Evolutionary conservation across 352 stramenopile species (phyloP).

Genomic region (Thalassiosira ordinaria): DNA sequence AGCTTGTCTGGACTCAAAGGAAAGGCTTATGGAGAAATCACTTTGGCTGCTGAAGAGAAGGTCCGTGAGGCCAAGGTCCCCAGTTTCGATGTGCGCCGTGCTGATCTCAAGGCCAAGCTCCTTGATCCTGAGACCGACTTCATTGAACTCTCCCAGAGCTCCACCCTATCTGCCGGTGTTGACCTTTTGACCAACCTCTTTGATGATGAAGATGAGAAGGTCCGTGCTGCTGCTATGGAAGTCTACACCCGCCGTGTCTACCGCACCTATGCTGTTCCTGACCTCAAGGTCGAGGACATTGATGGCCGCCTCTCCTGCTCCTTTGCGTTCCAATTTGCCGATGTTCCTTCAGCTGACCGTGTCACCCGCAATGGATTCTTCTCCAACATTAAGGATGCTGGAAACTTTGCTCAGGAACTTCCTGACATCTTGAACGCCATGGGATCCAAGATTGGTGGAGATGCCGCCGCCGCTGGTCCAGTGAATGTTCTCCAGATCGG

Average conservation of each 20-base stretch:
- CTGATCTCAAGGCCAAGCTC: slow-evolving; percentile 73
- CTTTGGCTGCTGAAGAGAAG: slow-evolving; percentile 74
- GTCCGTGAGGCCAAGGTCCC: slow-evolving; percentile 81
- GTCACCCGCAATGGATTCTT: slow-evolving; percentile 77
- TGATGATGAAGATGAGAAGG: slow-evolving; percentile 76
- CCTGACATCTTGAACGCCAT: slow-evolving; percentile 75
- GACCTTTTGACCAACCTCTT: slow-evolving; percentile 88
- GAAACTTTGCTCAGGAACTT: slow-evolving; percentile 69
- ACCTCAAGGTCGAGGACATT: slow-evolving; percentile 69
- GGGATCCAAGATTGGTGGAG: slow-evolving; percentile 55
- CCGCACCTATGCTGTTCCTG: slow-evolving; percentile 86
- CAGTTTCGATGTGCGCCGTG: slow-evolving; percentile 75
- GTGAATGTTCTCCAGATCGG: slow-evolving; percentile 89
- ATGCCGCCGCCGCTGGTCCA: slow-evolving; percentile 54
- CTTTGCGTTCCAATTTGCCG: slow-evolving; percentile 87
- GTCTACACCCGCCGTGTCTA: slow-evolving; percentile 91
- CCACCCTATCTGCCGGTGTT: slow-evolving; percentile 85
- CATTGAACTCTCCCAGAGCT: slow-evolving; percentile 70
- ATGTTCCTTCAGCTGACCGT: slow-evolving; percentile 75
- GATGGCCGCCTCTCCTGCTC: slow-evolving; percentile 75
- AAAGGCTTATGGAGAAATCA: slow-evolving; percentile 82
- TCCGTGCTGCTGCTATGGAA: slow-evolving; percentile 85
- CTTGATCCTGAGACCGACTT: slow-evolving; percentile 70
- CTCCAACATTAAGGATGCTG: slow-evolving; percentile 69
- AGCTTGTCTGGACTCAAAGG: slow-evolving; percentile 69